Percentiles rank a stretch among this genome's conserved stretches.
Evolutionary conservation across 163 green algal genomes (phyloP).

Genomic region (Coccomyxa subellipsoidea): DNA sequence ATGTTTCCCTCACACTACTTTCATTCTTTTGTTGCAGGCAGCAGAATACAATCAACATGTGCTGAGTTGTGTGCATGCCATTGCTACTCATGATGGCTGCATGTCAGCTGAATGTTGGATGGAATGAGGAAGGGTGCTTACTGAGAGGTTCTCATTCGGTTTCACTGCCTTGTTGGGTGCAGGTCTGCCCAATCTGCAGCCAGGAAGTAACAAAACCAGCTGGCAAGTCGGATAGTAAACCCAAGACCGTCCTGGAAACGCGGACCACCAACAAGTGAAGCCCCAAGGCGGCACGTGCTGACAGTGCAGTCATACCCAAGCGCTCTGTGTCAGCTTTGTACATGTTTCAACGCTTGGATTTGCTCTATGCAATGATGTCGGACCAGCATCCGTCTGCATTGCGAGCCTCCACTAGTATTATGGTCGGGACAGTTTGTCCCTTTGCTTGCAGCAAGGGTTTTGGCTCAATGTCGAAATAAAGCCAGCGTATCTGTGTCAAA

Average conservation of each 20-base stretch:
- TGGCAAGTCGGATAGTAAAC: neutral
- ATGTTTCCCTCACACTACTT: neutral
- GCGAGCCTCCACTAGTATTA: no score
- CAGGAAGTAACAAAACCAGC: neutral
- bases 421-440: no score
- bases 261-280: neutral
- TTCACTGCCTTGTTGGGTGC: neutral
- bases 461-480: no score
- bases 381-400: no score
- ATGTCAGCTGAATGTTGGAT: neutral
- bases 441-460: no score
- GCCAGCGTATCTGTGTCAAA: no score
- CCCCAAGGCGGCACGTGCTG: neutral
- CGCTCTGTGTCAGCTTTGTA: neutral
- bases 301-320: neutral
- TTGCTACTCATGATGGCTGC: no score
- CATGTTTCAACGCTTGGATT: neutral
- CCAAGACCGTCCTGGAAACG: neutral
- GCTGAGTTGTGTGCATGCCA: no score
- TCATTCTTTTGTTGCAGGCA: no score
- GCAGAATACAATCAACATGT: no score
- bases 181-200: constrained; percentile 12
- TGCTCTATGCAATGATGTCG: neutral
- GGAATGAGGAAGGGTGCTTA: neutral
- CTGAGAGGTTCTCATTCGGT: neutral